These are phyloP conservation scores for Eustoma russellianum DNA, from an alignment of 257 asterid species.

Conservation along the genomic window DNA sequence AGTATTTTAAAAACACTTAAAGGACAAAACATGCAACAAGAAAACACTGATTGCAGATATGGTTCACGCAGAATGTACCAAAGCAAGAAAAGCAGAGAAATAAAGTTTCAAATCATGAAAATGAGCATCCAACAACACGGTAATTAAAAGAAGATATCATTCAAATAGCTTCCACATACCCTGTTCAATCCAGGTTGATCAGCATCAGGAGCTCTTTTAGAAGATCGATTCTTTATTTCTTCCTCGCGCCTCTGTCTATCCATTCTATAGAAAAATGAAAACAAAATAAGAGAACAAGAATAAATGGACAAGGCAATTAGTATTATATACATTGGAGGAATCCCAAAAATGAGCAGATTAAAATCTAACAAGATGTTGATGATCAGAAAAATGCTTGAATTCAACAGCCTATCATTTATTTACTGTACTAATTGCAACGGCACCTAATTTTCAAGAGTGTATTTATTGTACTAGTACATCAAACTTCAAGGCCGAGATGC, in stretches of 20 bases:
- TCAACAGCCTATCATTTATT: too few relatives aligned
- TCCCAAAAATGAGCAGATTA: neutral
- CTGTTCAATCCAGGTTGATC: conserved; percentile 72
- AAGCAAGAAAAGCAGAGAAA: neutral
- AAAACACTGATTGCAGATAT: neutral
- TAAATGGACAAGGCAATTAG: neutral
- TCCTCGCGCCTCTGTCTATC: conserved; percentile 96
- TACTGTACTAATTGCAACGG: too few relatives aligned
- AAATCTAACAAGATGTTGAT: neutral
- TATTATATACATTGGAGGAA: neutral
- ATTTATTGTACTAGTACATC: too few relatives aligned
- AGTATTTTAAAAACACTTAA: neutral
- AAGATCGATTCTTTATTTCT: conserved; percentile 73
- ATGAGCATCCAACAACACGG: neutral
- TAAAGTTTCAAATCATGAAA: conserved; percentile 3
- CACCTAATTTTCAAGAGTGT: too few relatives aligned
- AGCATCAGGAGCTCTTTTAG: conserved; percentile 68
- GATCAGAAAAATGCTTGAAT: too few relatives aligned
- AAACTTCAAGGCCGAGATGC: too few relatives aligned
- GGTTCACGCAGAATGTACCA: neutral
- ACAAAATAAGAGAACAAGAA: neutral
- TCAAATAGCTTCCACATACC: conserved; percentile 28
- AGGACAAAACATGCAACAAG: neutral
- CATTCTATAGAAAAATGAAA: conserved; percentile 43
- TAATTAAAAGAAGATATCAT: too few relatives aligned